phyloP scores from a whole-genome alignment of 129 eudicot species.

The Ambrosia artemisiifolia region DNA sequence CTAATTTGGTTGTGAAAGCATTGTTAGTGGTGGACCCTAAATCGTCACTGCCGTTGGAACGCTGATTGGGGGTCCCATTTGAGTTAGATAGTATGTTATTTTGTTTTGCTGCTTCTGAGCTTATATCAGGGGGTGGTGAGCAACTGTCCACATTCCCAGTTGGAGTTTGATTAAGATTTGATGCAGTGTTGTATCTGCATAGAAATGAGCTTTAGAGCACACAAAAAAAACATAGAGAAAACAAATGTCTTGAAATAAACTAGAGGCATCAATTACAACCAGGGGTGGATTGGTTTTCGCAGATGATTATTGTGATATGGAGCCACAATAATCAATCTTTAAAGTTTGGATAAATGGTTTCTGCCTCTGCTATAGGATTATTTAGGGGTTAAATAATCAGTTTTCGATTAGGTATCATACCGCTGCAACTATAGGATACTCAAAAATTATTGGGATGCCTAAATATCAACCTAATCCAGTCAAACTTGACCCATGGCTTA shows the following conservation, averaged over 20 bases:
- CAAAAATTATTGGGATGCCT: not conserved
- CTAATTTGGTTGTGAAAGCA: constrained; percentile 46
- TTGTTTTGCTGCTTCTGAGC: constrained; percentile 58
- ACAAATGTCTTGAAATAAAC: not conserved
- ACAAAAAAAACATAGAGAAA: not conserved
- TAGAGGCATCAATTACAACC: not conserved
- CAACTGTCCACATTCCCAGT: constrained; percentile 70
- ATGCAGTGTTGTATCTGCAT: constrained; percentile 54
- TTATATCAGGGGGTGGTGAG: constrained; percentile 53
- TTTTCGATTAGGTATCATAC: not conserved
- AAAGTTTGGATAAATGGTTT: not conserved
- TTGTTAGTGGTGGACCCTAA: constrained; percentile 73
- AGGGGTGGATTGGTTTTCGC: not conserved
- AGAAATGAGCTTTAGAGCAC: constrained; percentile 11
- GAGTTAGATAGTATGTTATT: constrained; percentile 45
- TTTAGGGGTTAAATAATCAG: not conserved
- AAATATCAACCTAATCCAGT: not conserved
- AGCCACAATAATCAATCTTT: not conserved
- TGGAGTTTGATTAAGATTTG: constrained; percentile 46
- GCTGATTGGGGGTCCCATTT: constrained; percentile 43
- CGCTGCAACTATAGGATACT: not conserved
- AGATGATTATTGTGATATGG: not conserved
- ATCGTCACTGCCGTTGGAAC: constrained; percentile 62
- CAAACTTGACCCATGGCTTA: not conserved
- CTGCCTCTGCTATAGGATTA: not conserved